These are phyloP conservation scores for Podospora tetraspora DNA, from an alignment of 495 filamentous ascomycete species.

Conservation along the genomic window DNA sequence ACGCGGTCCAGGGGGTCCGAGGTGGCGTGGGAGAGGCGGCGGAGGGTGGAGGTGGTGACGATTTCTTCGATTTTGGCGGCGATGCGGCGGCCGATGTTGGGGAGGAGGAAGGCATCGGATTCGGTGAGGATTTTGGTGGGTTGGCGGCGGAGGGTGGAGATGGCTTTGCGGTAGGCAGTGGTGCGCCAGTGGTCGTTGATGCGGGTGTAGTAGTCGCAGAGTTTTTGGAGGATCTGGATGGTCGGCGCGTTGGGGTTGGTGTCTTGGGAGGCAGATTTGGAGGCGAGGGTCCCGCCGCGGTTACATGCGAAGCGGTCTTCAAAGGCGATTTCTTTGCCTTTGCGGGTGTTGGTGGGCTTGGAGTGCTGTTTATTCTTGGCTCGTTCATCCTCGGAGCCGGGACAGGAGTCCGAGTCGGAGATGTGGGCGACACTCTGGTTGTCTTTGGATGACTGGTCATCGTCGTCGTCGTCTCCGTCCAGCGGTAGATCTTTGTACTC, in stretches of 20 bases:
- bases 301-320: constrained; percentile 44
- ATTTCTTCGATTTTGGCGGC: constrained; percentile 93
- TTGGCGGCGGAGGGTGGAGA: constrained; percentile 66
- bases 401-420: constrained; percentile 14
- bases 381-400: constrained; percentile 24
- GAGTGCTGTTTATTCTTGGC: constrained; percentile 19
- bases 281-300: constrained; percentile 35
- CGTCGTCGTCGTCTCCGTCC: constrained; percentile 35
- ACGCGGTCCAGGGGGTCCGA: constrained; percentile 58
- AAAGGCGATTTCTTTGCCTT: constrained; percentile 22
- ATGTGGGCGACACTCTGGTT: constrained; percentile 2
- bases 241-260: constrained; percentile 63
- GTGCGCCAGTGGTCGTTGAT: constrained; percentile 75
- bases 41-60: constrained; percentile 64
- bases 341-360: neutral
- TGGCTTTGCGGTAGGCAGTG: constrained; percentile 74
- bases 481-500: constrained; percentile 37
- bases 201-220: constrained; percentile 75
- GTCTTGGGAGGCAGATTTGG: constrained; percentile 1
- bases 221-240: constrained; percentile 72
- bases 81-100: constrained; percentile 68
- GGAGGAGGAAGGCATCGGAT: constrained; percentile 62
- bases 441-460: constrained; percentile 19
- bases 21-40: constrained; percentile 62
- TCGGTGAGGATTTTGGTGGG: constrained; percentile 58